Base-by-base conservation (phyloP, 192 early-diverging fungal species). In the Linnemannia exigua region DNA sequence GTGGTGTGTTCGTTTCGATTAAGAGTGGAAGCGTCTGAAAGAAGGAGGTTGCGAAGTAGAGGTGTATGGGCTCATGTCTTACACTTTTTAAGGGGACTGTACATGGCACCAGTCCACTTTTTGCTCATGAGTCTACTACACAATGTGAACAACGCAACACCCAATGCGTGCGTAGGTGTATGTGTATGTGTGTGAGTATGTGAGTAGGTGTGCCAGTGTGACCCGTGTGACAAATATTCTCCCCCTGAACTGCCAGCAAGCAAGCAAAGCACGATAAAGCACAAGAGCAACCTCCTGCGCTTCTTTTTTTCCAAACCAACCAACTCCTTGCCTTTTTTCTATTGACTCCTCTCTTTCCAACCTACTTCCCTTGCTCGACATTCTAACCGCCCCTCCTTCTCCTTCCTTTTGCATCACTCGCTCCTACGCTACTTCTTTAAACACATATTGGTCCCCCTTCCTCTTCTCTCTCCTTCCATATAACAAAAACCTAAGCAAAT, bases 401-500 rank as follows among this genome's bases (percentile, higher is more conserved):
- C 71, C 47, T 50, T 28, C 25, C 44, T 72, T 47, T 48, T 44
- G 17, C 28, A 36, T 20, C 12, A 31, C 47, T 28, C 41, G 8
- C 15, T 72, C 12, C 47, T 31, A 25, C 70, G 15, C 35, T 41
- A 8, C 44, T 38, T 1, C 70, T 28, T 71, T 46, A 51, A 3
- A 35, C 47, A 58, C 51, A 0, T 19, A 19, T 3, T 19, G 33
- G 1, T 17, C 15, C 51, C 9, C 36, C n/a, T 15, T 66, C 25
- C 58, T 46, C 1, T 38, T 75, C 33, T 17, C 61, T 61, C 38
- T 75, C 11, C 20, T 4, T 1, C 3, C 48, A 37, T 6, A 31
- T 25, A 16, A 47, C 28, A 35, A 52, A 9, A 58, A 61, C 0
- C 19, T 3, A 48, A 33, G 14, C 46, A 36, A 74, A 92, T 94